A percentile compares a stretch with the other conserved stretches of the same genome.
These are phyloP conservation scores for Sesbania bispinosa DNA, from an alignment of 306 rosid species.

Conservation along the genomic window DNA sequence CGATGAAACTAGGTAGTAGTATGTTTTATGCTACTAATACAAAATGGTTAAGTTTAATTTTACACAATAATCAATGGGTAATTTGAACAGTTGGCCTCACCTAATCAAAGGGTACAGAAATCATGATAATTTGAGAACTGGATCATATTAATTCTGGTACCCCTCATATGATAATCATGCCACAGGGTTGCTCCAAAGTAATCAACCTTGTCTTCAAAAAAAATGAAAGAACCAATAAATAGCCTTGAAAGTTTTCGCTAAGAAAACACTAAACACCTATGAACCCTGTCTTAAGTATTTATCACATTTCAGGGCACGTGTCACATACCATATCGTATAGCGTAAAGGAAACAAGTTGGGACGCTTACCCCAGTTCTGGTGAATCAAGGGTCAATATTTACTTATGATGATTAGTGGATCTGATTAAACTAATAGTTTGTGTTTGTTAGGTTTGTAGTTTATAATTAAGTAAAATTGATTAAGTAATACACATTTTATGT, in stretches of 20 bases:
- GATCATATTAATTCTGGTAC: neutral
- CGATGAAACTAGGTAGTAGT: neutral
- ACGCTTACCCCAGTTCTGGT: neutral
- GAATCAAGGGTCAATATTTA: too few species aligned
- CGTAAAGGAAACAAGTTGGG: neutral
- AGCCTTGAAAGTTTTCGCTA: neutral
- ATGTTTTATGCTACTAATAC: neutral
- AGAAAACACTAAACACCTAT: neutral
- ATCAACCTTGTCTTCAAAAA: too few species aligned
- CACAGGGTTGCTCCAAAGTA: neutral
- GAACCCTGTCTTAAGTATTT: too few species aligned
- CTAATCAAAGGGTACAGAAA: neutral
- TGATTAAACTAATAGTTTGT: too few species aligned
- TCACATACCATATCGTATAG: too few species aligned
- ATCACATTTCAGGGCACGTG: neutral
- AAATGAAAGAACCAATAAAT: too few species aligned
- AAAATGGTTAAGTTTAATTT: neutral
- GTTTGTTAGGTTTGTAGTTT: too few species aligned
- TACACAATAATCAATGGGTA: neutral
- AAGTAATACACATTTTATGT: too few species aligned
- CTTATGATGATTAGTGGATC: neutral
- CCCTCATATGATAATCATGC: neutral
- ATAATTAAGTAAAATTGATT: too few species aligned
- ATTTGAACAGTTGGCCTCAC: neutral
- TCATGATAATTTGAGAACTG: neutral